Evolutionary conservation across 176 grass and related monocot genomes (phyloP), one percentile per base, ranked within the genome.

Genomic region (Ampelocalamus luodianensis): DNA sequence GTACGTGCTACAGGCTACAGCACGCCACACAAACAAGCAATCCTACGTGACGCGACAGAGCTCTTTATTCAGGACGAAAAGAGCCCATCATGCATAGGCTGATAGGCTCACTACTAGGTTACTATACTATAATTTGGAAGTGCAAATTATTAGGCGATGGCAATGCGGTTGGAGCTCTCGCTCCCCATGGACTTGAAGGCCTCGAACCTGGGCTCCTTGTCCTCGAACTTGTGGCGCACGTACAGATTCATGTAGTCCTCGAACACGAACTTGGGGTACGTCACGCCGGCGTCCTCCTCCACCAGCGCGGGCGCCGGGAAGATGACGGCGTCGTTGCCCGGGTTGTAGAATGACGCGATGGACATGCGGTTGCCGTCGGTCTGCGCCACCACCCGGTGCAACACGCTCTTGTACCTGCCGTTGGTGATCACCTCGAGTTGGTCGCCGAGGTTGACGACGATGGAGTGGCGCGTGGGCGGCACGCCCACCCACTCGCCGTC

Each of bases 191-290:
- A 68, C 73, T 92, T 94, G 90, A 97, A 90, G 15, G 90, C 82
- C 74, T 94, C 72, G 79, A 99, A 99, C 3, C 97, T 86, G 0
- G 97, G 93, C 79, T 92, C 93, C 87, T 99, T 99, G 69, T 86
- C 92, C 86, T 99, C 76, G 36, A 99, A 99, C 78, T 99, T 99
- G 81, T 92, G 83, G 10, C 44, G 65, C 26, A 90, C 4, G 77
- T 99, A 99, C 22, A 99, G 88, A 34, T 92, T 89, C 97, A 99
- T 99, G 86, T 99, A 99, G 54, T 99, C 97, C 85, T 96, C 86
- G 78, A 97, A 97, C 68, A 94, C 80, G 68, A 94, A 97, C 63
- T 26, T 97, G 0, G 94, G 94, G 50, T 97, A 97, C 27, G 56
- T 7, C 36, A 1, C 34, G 2, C 29, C 62, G 24, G 38, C 67